phyloP scores from a whole-genome alignment of 352 stramenopile genomes.

The Elongisporangium prolatum region DNA sequence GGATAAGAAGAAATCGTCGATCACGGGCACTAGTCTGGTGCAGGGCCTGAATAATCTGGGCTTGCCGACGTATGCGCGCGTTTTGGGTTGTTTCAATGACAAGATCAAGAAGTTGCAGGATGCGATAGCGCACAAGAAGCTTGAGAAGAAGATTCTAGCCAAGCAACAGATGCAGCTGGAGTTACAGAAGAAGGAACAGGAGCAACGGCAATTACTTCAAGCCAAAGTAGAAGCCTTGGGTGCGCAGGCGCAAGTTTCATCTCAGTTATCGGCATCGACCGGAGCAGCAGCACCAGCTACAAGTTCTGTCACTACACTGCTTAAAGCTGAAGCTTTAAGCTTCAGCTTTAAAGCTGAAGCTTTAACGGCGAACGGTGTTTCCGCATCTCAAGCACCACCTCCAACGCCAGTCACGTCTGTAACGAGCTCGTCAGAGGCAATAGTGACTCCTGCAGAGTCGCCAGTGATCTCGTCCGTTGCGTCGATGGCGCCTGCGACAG shows the following conservation, averaged over 20 bases:
- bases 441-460: background rate
- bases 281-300: background rate
- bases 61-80: slow-evolving; percentile 56
- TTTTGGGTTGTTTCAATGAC: slow-evolving; percentile 58
- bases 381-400: slow-evolving; percentile 3
- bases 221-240: slow-evolving; percentile 1
- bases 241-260: background rate
- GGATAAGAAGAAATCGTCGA: slow-evolving; percentile 62
- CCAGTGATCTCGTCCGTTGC: background rate
- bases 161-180: slow-evolving; percentile 28
- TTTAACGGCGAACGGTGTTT: slow-evolving; percentile 1
- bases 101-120: slow-evolving; percentile 70
- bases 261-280: background rate
- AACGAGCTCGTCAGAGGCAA: background rate
- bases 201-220: background rate
- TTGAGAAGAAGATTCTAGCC: slow-evolving; percentile 46
- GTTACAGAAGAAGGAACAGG: slow-evolving; percentile 8
- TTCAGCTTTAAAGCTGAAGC: slow-evolving; percentile 2
- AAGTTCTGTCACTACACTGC: no score
- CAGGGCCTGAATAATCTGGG: slow-evolving; percentile 66
- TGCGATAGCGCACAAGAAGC: slow-evolving; percentile 45
- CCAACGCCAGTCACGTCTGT: slow-evolving; percentile 2
- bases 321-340: slow-evolving; percentile 3
- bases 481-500: background rate
- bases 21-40: slow-evolving; percentile 59